phyloP scores from a whole-genome alignment of 2,329 filamentous ascomycete species.

The Exserohilum turcica region DNA sequence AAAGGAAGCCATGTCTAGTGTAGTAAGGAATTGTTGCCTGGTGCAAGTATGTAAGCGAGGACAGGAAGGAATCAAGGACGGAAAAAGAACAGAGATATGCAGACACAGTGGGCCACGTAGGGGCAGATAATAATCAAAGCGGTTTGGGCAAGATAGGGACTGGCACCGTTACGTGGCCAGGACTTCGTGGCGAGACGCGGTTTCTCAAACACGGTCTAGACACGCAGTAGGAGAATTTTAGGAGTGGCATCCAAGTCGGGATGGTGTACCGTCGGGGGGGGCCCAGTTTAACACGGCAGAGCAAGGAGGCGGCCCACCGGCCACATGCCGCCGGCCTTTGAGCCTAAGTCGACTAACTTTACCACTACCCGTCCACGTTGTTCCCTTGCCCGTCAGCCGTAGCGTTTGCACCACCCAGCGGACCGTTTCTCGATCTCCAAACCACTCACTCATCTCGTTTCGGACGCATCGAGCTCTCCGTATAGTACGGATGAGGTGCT shows the following conservation, averaged over 20 bases:
- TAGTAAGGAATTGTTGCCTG: too few species aligned
- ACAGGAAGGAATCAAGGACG: neutral
- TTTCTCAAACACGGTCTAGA: slow-evolving; percentile 7
- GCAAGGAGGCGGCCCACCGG: slow-evolving; percentile 1
- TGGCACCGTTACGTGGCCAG: slow-evolving; percentile 2
- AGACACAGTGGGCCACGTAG: neutral
- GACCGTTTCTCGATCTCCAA: neutral
- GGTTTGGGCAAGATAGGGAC: slow-evolving; percentile 1
- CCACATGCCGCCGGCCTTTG: neutral
- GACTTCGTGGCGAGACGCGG: neutral
- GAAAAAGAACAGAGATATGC: slow-evolving; percentile 9
- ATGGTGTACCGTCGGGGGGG: neutral
- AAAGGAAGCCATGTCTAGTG: slow-evolving; percentile 24
- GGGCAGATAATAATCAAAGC: neutral
- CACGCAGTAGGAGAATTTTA: slow-evolving; percentile 3
- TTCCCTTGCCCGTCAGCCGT: neutral
- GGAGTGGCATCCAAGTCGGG: slow-evolving; percentile 1
- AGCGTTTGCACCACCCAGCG: too few species aligned
- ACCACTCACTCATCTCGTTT: neutral
- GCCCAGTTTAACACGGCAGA: slow-evolving; percentile 8
- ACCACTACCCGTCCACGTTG: neutral
- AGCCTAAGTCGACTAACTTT: neutral
- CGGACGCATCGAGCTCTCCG: neutral
- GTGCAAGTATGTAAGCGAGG: neutral
- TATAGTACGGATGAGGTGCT: neutral